These are phyloP conservation scores for Colletotrichum scovillei DNA, from an alignment of 2,329 filamentous ascomycete species.

Conservation along the genomic window DNA sequence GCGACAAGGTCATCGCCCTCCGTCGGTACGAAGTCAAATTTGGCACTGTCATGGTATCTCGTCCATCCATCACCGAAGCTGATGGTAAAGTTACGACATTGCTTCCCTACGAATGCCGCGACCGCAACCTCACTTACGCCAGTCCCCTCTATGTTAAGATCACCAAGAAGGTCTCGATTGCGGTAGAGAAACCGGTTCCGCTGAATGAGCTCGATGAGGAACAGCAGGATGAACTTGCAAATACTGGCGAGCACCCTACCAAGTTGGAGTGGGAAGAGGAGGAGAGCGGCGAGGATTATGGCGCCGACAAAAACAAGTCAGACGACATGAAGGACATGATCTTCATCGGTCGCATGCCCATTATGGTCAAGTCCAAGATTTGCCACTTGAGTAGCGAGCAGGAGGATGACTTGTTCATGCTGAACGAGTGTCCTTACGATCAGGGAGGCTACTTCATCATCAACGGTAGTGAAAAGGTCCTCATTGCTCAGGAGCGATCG, in stretches of 20 bases:
- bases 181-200: constrained; percentile 78
- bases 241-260: constrained; percentile 68
- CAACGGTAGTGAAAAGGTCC: constrained; percentile 97
- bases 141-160: constrained; percentile 92
- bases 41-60: constrained; percentile 87
- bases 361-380: constrained; percentile 98
- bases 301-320: constrained; percentile 61
- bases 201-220: constrained; percentile 76
- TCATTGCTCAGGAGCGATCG: constrained; percentile 97
- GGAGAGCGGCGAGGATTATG: constrained; percentile 61
- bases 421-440: constrained; percentile 98
- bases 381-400: constrained; percentile 87
- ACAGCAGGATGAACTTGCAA: constrained; percentile 65
- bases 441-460: constrained; percentile 99
- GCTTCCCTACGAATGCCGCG: constrained; percentile 92
- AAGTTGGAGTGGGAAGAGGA: constrained; percentile 72
- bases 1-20: constrained; percentile 84
- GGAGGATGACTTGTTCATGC: constrained; percentile 87
- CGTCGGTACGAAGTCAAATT: constrained; percentile 97
- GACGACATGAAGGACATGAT: constrained; percentile 76
- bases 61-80: constrained; percentile 91
- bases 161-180: constrained; percentile 84
- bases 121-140: constrained; percentile 96
- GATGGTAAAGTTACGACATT: constrained; percentile 89
- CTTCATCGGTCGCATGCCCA: constrained; percentile 94